These are phyloP conservation scores for Colletotrichum sp. DNA, from an alignment of 2,329 filamentous ascomycete genomes.

Conservation along the genomic window DNA sequence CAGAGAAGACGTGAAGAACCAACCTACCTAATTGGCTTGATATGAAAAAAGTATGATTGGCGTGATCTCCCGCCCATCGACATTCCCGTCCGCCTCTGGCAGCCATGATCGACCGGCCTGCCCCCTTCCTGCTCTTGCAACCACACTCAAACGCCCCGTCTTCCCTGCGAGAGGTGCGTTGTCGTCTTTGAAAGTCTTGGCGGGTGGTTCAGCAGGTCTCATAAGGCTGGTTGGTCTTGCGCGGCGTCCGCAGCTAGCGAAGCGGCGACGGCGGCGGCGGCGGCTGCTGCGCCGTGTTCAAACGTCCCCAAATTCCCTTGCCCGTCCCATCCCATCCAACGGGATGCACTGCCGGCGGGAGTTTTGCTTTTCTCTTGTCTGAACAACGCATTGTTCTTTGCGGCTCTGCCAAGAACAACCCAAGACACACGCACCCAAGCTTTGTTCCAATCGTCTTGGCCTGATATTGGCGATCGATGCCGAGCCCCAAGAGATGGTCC, in stretches of 20 bases:
- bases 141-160: not conserved
- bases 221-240: not conserved
- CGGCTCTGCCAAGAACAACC: not conserved
- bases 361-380: not conserved
- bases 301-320: not conserved
- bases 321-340: not conserved
- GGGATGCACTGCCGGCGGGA: not conserved
- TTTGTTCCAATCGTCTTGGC: not conserved
- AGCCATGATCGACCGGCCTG: not conserved
- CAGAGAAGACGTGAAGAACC: not conserved
- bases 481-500: not conserved
- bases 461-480: not conserved
- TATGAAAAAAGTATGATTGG: not conserved
- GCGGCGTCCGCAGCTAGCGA: not conserved
- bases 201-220: not conserved
- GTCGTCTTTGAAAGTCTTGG: not conserved
- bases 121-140: not conserved
- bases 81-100: not conserved
- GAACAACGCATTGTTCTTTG: not conserved
- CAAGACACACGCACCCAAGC: not conserved
- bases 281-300: not conserved
- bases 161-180: not conserved
- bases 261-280: not conserved
- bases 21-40: not conserved
- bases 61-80: not conserved